A percentile compares a stretch with the other conserved stretches of the same genome.
Evolutionary conservation across 768 basidiomycete genomes (phyloP).

Genomic region (Lenzites betulinus): DNA sequence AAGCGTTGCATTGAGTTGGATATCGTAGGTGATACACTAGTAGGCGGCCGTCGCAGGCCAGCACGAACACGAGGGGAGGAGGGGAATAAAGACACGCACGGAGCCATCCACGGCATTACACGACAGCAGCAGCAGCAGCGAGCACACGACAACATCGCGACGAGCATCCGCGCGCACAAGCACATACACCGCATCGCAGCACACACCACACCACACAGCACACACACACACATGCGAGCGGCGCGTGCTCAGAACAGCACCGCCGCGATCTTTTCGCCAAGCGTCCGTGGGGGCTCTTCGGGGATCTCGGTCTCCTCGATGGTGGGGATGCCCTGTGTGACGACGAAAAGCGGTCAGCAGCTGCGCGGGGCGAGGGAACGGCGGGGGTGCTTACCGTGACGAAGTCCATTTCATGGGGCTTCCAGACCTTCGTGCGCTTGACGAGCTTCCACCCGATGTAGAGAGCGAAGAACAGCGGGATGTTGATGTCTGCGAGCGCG

Average conservation of each 20-base stretch:
- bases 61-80: background rate
- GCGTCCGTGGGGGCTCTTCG: slow-evolving; percentile 49
- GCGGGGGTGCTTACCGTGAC: slow-evolving; percentile 39
- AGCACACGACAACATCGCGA: background rate
- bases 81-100: background rate
- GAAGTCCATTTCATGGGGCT: slow-evolving; percentile 68
- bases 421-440: slow-evolving; percentile 49
- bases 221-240: background rate
- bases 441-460: slow-evolving; percentile 47
- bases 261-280: slow-evolving; percentile 51
- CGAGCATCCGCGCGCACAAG: background rate
- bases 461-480: slow-evolving; percentile 49
- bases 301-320: slow-evolving; percentile 68
- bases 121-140: background rate
- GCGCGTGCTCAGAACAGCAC: slow-evolving; percentile 46
- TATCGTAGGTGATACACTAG: slow-evolving; percentile 14
- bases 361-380: background rate
- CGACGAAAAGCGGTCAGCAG: background rate
- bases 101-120: slow-evolving; percentile 11
- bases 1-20: background rate
- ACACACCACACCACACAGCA: background rate
- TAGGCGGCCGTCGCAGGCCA: background rate
- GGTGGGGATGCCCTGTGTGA: slow-evolving; percentile 54
- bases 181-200: too few species aligned
- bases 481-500: slow-evolving; percentile 40